These are phyloP conservation scores for Gamsiella multidivaricata DNA, from an alignment of 192 early-diverging fungal species.

Conservation along the genomic window DNA sequence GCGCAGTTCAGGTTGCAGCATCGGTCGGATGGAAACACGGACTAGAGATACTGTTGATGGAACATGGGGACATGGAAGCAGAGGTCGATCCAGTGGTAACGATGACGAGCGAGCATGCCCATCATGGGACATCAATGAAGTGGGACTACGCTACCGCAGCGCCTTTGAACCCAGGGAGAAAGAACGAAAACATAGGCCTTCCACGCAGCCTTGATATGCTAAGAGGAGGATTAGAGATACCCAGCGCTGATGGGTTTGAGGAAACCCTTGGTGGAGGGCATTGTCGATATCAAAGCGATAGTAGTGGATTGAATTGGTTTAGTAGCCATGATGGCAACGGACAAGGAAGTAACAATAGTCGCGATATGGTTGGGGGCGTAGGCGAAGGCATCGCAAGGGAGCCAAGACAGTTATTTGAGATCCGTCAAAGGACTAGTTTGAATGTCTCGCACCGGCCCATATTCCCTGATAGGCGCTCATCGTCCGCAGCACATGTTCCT, in stretches of 20 bases:
- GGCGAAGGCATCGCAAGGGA: neutral
- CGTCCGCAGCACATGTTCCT: neutral
- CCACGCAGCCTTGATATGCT: neutral
- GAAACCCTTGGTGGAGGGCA: neutral
- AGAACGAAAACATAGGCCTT: neutral
- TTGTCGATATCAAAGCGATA: slow-evolving; percentile 31
- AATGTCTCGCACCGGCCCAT: slow-evolving; percentile 1
- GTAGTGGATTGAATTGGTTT: slow-evolving; percentile 1
- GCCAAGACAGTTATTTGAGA: neutral
- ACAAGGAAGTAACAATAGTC: neutral
- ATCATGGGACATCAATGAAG: slow-evolving; percentile 37
- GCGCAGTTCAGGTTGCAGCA: slow-evolving; percentile 43
- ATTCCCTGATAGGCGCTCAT: neutral
- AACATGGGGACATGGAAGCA: slow-evolving; percentile 42
- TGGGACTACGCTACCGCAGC: slow-evolving; percentile 39
- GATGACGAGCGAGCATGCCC: slow-evolving; percentile 30
- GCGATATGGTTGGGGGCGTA: neutral
- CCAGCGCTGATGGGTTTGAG: slow-evolving; percentile 1
- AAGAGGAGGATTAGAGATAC: neutral
- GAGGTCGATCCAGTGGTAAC: slow-evolving; percentile 44
- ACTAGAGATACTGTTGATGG: slow-evolving; percentile 36
- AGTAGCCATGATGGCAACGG: neutral
- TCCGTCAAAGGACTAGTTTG: slow-evolving; percentile 7
- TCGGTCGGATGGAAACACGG: slow-evolving; percentile 45
- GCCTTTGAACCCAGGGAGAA: slow-evolving; percentile 1